phyloP scores from a whole-genome alignment of 2,329 filamentous ascomycete species.

The Sordariomycetes sp. region DNA sequence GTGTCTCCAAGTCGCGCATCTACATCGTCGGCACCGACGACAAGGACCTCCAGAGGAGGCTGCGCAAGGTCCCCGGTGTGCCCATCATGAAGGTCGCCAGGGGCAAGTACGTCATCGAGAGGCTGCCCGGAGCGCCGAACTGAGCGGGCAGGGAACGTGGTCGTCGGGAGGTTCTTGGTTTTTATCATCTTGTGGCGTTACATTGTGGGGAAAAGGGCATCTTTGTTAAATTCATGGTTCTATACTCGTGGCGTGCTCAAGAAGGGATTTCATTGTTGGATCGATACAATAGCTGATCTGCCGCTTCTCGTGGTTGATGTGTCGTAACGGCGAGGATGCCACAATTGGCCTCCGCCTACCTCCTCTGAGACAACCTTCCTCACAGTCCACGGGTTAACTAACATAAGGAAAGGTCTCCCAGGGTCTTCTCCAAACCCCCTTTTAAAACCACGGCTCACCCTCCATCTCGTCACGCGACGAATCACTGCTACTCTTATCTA shows the following conservation, averaged over 20 bases:
- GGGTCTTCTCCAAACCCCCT: neutral
- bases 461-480: neutral
- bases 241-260: neutral
- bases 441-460: neutral
- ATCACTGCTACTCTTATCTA: neutral
- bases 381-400: too few species aligned
- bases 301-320: neutral
- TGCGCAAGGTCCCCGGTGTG: conserved; percentile 58
- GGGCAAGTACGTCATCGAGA: conserved; percentile 90
- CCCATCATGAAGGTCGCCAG: conserved; percentile 70
- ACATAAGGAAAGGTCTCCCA: too few species aligned
- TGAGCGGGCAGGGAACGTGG: neutral
- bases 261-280: neutral
- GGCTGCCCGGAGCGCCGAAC: conserved; percentile 72
- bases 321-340: too few species aligned
- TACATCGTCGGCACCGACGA: conserved; percentile 71
- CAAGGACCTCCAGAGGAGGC: conserved; percentile 67
- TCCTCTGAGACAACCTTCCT: too few species aligned
- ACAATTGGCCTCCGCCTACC: too few species aligned
- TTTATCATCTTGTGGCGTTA: neutral
- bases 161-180: neutral
- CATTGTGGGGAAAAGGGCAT: neutral
- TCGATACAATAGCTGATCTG: neutral
- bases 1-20: conserved; percentile 61
- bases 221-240: neutral